Base-by-base conservation (phyloP, 257 asterid species). In the Gynochthodes officinalis region DNA sequence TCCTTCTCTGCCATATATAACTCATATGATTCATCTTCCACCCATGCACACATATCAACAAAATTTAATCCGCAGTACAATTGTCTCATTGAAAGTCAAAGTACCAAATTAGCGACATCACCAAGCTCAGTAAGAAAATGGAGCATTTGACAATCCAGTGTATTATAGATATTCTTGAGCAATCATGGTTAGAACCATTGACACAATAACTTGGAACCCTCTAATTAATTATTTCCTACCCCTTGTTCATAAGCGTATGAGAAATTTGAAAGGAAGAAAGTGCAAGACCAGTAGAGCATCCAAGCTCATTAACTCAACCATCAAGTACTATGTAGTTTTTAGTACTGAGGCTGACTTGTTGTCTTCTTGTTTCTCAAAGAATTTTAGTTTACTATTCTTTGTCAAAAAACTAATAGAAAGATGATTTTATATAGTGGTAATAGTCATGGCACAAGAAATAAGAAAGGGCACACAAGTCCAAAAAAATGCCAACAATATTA, bases 21-120 rank as follows among this genome's bases (percentile, higher is more conserved):
- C 82, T 88, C 97, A 0, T 87, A 91, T 7, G 99, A 94, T 79
- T 88, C 95, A 79, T 94, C 99, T 77, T 97, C 99, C 59, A 84
- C 96, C 98, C n/a, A n/a, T n/a, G n/a, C 91, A 87, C 76, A 75
- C 60, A 58, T 3, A 70, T 21, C 33, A 63, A 65, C 27, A 52
- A 10, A 53, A 76, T 52, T 42, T 43, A 61, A 55, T 16, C 49
- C 43, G 23, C 40, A 39, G 50, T 39, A 19, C 15, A n/a, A n/a
- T n/a, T n/a, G n/a, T n/a, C n/a, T n/a, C 32, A 1, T 18, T 23
- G 27, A 32, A 67, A 44, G 16, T 48, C 23, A 49, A 53, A 40
- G 53, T 2, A 48, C 25, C 44, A 67, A n/a, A 28, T 18, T 8
- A 35, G 35, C 48, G 32, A 48, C 39, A 35, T 69, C 8, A 32